Evolutionary conservation across 331 rosid genomes (phyloP).

Genomic region (Telfairia occidentalis): DNA sequence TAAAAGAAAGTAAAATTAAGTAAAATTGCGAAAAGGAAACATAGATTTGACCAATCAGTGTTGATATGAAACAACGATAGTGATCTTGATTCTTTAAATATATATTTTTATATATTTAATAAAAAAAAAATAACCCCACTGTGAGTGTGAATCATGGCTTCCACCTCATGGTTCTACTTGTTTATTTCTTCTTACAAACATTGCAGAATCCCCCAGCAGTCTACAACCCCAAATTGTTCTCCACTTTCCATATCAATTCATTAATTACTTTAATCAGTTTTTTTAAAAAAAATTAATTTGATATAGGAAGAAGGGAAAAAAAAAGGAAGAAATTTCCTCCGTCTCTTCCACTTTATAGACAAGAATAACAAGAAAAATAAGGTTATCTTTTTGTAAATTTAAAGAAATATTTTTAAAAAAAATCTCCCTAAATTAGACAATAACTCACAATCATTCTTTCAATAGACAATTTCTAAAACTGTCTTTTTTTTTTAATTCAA

Average conservation of each 20-base stretch:
- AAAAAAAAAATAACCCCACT: not conserved
- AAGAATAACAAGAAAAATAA: not conserved
- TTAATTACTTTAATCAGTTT: not conserved
- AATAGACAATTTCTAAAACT: not conserved
- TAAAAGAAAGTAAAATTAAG: not conserved
- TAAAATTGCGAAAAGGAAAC: not conserved
- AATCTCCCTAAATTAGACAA: not conserved
- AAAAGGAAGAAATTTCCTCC: not conserved
- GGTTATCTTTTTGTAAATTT: not conserved
- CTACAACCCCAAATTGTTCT: not conserved
- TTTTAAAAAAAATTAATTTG: not conserved
- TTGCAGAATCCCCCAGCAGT: conserved; percentile 6
- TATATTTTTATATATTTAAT: not conserved
- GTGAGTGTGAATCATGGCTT: conserved; percentile 7
- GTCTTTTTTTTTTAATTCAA: no score
- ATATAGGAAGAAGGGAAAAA: not conserved
- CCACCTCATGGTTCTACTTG: not conserved
- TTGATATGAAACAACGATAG: not conserved
- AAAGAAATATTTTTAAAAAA: not conserved
- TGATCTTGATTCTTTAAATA: not conserved
- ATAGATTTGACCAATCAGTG: not conserved
- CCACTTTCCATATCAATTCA: not conserved
- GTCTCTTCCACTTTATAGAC: conserved; percentile 4
- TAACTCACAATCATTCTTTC: not conserved
- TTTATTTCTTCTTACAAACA: not conserved